A percentile compares a stretch with the other conserved stretches of the same genome.
phyloP scores from a whole-genome alignment of 202 grass and related monocot genomes.

The Carex arenaria region DNA sequence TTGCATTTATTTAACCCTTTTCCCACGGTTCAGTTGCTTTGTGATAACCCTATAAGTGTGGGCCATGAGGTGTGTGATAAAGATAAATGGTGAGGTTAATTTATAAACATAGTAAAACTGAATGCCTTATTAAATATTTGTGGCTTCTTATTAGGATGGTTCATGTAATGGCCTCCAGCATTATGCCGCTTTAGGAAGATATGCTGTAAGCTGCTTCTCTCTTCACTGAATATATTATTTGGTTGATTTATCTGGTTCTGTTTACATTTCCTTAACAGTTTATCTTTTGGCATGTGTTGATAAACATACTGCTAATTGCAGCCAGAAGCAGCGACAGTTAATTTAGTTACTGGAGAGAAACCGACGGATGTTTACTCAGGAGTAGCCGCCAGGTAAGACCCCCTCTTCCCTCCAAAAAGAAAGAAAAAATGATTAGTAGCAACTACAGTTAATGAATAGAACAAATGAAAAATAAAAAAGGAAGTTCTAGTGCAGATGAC shows the following conservation, averaged over 20 bases:
- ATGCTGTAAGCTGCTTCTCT: slow-evolving; percentile 54
- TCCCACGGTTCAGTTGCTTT: not conserved
- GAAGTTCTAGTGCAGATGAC: not conserved
- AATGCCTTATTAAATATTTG: not conserved
- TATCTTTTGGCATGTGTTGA: slow-evolving; percentile 18
- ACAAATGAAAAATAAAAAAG: not conserved
- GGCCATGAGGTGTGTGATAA: not conserved
- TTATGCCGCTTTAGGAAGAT: slow-evolving; percentile 87
- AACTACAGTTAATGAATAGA: slow-evolving; percentile 5
- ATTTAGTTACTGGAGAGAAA: slow-evolving; percentile 80
- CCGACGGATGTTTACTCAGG: slow-evolving; percentile 96
- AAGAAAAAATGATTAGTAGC: not conserved
- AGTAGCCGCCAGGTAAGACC: slow-evolving; percentile 70
- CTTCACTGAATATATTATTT: slow-evolving; percentile 6
- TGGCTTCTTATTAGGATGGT: slow-evolving; percentile 59
- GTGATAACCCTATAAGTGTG: not conserved
- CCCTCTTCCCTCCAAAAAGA: not conserved
- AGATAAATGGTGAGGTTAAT: not conserved
- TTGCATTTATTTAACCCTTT: not conserved
- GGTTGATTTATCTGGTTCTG: not conserved
- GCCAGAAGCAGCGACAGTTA: slow-evolving; percentile 83
- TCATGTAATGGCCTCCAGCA: slow-evolving; percentile 98
- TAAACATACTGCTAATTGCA: slow-evolving; percentile 30
- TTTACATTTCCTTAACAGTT: not conserved
- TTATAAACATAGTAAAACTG: not conserved